Base-by-base conservation (phyloP, 768 basidiomycete species). In the Cystobasidiopsis lactophilus region DNA sequence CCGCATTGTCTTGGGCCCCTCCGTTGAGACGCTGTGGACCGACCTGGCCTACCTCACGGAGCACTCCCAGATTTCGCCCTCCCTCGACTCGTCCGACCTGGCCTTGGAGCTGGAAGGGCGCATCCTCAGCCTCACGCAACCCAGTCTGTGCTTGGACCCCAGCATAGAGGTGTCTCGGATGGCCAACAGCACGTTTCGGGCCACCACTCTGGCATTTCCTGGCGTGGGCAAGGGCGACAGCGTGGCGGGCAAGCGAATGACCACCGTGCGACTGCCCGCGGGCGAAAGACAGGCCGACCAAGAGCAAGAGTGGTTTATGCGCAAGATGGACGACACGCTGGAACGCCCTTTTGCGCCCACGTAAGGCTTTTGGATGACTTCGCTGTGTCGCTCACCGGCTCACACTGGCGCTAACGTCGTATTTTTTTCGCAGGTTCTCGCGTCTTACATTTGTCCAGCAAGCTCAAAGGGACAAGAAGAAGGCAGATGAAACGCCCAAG, bases 61-160 rank as follows among this genome's bases (percentile, higher is more conserved):
- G 11, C 4, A 13, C 24, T 24, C 14, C 24, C 21, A 29, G 16
- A 35, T 7, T 7, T 7, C 7, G 33, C 9, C 9, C 9, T 16
- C 16, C 33, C 16, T 35, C 33, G 33, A 7, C 16, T 35, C 16
- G 9, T 7, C 7, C 9, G 24, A 47, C 10, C 5, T 24, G 43
- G 62, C 65, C 1, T 51, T 69, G 44, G 64, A 69, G 52, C 54
- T 69, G 51, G 69, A 70, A 52, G 62, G 65, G 10, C 59, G 66
- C 31, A 67, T 70, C 16, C 61, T 70, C 10, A 68, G 67, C 31
- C 55, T 54, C 4, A 58, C 58, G 0, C 31, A 45, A 1, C 43
- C 56, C 2, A 49, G 57, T 1, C 39, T 59, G 1, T 60, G 56
- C 45, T 53, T 59, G 44, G 49, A 52, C 16, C 57, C 58, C 13